phyloP scores from a whole-genome alignment of 139 green algal species.

The Eudorina sp. region DNA sequence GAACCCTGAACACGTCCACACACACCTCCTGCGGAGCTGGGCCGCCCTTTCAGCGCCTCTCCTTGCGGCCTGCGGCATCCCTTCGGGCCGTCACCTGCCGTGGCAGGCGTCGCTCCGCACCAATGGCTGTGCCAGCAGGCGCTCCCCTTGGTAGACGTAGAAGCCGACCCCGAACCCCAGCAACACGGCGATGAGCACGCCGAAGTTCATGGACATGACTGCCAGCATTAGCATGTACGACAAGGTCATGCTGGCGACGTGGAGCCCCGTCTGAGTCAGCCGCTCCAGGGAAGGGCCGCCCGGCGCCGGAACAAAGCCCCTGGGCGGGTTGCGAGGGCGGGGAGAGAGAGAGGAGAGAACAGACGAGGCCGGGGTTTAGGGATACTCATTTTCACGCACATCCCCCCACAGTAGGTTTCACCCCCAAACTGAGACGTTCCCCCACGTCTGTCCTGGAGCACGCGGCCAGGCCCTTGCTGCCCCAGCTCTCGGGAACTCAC shows the following conservation, averaged over 20 bases:
- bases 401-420: not conserved
- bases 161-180: constrained; percentile 10
- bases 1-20: not conserved
- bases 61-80: not conserved
- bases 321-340: not conserved
- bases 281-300: not conserved
- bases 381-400: not conserved
- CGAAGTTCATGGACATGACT: constrained; percentile 27
- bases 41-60: not conserved
- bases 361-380: too few species aligned
- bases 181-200: constrained; percentile 25
- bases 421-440: too few species aligned
- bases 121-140: not conserved
- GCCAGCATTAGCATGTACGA: constrained; percentile 34
- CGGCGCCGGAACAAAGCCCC: not conserved
- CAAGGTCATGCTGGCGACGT: constrained; percentile 11
- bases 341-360: not conserved
- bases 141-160: not conserved
- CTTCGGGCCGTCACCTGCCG: not conserved
- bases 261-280: not conserved
- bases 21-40: not conserved
- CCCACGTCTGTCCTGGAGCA: too few species aligned
- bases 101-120: constrained; percentile 27
- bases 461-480: too few species aligned
- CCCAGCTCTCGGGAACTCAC: not conserved